Evolutionary conservation across 352 stramenopile genomes (phyloP).

Genomic region (Globisporangium heterothallicum): DNA sequence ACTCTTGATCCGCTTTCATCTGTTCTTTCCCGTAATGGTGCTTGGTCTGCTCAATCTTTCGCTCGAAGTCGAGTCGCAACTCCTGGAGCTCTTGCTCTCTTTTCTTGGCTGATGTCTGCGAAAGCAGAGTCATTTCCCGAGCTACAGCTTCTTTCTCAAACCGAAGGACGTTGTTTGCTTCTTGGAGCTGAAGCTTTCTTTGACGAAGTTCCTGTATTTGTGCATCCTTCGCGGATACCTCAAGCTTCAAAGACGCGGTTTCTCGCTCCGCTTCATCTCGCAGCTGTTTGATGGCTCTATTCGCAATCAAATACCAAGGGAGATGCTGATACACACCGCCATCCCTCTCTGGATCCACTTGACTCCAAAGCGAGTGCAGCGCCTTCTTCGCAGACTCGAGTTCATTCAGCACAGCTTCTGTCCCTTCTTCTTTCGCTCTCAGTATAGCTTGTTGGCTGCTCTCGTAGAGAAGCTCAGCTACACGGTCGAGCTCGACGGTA

Average conservation of each 20-base stretch:
- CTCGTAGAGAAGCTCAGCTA: conserved; percentile 22
- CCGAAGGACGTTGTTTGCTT: conserved; percentile 43
- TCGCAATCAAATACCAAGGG: conserved; percentile 50
- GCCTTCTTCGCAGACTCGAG: conserved; percentile 43
- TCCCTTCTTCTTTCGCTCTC: conserved; percentile 23
- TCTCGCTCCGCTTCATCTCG: conserved; percentile 22
- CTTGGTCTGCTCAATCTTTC: conserved; percentile 53
- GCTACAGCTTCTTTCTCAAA: conserved; percentile 70
- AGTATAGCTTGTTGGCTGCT: conserved; percentile 20
- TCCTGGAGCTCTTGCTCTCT: conserved; percentile 51
- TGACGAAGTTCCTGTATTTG: conserved; percentile 25
- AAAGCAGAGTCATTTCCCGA: conserved; percentile 52
- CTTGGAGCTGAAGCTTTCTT: conserved; percentile 32
- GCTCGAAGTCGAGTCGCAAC: conserved; percentile 40
- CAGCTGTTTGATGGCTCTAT: conserved; percentile 29
- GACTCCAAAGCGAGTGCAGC: conserved; percentile 24
- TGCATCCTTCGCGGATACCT: conserved; percentile 20
- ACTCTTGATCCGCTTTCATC: conserved; percentile 48
- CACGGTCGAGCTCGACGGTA: conserved; percentile 23
- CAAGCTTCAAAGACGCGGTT: conserved; percentile 14
- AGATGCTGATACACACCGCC: conserved; percentile 36
- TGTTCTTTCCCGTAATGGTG: conserved; percentile 37
- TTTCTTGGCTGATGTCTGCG: conserved; percentile 43
- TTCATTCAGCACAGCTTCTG: conserved; percentile 31
- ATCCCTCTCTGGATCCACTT: conserved; percentile 2